Conservation (phyloP, 2,329 filamentous ascomycete genomes). For the Xylaria polymorpha region DNA sequence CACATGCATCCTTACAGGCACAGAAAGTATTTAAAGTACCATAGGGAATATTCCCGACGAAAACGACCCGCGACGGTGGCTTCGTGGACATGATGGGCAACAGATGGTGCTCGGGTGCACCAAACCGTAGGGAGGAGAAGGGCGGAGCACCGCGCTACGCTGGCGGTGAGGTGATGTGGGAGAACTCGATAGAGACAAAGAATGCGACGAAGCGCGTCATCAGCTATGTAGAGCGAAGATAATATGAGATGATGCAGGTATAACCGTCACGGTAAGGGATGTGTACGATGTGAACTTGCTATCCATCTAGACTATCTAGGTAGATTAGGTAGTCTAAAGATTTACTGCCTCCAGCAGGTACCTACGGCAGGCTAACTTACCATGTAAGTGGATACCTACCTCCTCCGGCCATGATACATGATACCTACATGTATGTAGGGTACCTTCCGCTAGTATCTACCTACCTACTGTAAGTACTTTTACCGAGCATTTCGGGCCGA, state of each 20-base stretch:
- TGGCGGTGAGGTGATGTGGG: not conserved
- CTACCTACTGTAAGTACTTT: no score
- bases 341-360: no score
- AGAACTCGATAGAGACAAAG: not conserved
- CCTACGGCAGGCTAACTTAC: no score
- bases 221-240: not conserved
- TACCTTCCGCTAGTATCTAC: not conserved
- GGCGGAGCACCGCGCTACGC: constrained; percentile 6
- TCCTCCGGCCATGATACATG: no score
- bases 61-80: constrained; percentile 81
- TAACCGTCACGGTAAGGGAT: not conserved
- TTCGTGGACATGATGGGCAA: constrained; percentile 73
- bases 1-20: not conserved
- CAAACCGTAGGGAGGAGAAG: constrained; percentile 5
- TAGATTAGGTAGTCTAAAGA: not conserved
- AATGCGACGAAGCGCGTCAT: not conserved
- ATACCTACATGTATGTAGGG: not conserved
- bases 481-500: no score
- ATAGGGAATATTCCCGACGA: constrained; percentile 89
- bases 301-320: not conserved
- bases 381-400: constrained; percentile 2
- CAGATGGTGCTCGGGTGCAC: constrained; percentile 24
- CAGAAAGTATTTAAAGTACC: constrained; percentile 56
- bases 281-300: constrained; percentile 4
- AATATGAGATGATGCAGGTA: not conserved